Evolutionary conservation across 2,329 filamentous ascomycete genomes (phyloP).

Genomic region (Aspergillus awamori): DNA sequence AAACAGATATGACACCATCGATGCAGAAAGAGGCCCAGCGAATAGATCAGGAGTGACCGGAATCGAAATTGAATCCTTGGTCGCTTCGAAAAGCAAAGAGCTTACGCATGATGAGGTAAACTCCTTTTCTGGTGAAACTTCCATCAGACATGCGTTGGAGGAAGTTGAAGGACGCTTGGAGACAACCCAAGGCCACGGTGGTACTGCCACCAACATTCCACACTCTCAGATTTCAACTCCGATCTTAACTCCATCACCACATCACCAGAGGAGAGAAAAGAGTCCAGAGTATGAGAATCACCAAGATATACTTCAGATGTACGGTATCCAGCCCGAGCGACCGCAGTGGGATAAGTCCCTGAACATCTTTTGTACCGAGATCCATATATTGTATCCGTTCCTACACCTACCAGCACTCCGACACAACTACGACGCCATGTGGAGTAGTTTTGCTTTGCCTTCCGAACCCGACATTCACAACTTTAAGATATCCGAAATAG

Average conservation of each 20-base stretch:
- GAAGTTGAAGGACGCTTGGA: conserved; percentile 23
- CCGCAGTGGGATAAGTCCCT: conserved; percentile 21
- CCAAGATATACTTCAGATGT: conserved; percentile 3
- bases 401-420: conserved; percentile 24
- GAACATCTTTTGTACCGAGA: conserved; percentile 25
- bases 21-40: neutral
- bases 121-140: conserved; percentile 27
- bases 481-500: too few species aligned
- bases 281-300: neutral
- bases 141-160: conserved; percentile 23
- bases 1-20: neutral
- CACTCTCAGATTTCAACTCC: neutral
- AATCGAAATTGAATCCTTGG: too few species aligned
- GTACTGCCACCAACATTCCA: neutral
- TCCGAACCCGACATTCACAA: neutral
- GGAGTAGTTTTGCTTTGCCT: conserved; percentile 3
- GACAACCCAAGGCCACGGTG: neutral
- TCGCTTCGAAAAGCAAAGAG: too few species aligned
- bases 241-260: neutral
- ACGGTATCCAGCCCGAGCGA: conserved; percentile 15
- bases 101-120: conserved; percentile 8
- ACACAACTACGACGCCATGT: conserved; percentile 17
- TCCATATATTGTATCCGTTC: conserved; percentile 29
- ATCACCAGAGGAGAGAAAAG: neutral
- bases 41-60: too few species aligned